These are phyloP conservation scores for Luffa acutangula DNA, from an alignment of 306 rosid species.

Conservation along the genomic window DNA sequence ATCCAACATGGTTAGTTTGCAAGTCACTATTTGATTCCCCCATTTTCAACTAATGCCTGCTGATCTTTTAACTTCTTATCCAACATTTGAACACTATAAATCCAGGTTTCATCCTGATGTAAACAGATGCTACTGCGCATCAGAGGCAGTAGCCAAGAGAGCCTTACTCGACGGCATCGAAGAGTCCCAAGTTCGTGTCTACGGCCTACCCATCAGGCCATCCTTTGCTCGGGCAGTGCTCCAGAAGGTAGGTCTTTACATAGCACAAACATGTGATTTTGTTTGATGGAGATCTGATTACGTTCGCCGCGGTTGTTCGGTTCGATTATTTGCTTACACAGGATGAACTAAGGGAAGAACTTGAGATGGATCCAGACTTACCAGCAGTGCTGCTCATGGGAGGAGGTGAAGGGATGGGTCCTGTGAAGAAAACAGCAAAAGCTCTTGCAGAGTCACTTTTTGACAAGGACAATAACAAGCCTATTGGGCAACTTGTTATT, in stretches of 20 bases:
- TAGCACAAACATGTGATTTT: background rate
- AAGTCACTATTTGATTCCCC: background rate
- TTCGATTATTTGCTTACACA: conserved; percentile 14
- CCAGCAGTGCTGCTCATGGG: conserved; percentile 97
- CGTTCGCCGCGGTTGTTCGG: background rate
- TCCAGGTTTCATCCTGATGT: conserved; percentile 95
- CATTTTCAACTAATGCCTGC: background rate
- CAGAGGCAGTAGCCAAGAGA: conserved; percentile 75
- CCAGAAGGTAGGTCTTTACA: conserved; percentile 34
- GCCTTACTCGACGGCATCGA: conserved; percentile 68
- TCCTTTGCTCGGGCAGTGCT: conserved; percentile 85
- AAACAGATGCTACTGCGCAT: conserved; percentile 87
- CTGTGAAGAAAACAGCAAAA: conserved; percentile 87
- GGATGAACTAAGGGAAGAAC: conserved; percentile 80
- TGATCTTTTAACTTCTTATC: background rate
- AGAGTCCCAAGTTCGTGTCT: conserved; percentile 58
- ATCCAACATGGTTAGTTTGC: conserved; percentile 74
- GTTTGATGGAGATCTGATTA: background rate
- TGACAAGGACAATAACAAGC: conserved; percentile 47
- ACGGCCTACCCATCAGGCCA: conserved; percentile 89
- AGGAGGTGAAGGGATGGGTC: conserved; percentile 99
- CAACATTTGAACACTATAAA: conserved; percentile 10
- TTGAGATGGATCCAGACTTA: conserved; percentile 66
- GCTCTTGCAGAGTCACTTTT: conserved; percentile 74
- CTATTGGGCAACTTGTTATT: conserved; percentile 71